These are phyloP conservation scores for Coemansia sp. DNA, from an alignment of 192 early-diverging fungal genomes.

Conservation along the genomic window DNA sequence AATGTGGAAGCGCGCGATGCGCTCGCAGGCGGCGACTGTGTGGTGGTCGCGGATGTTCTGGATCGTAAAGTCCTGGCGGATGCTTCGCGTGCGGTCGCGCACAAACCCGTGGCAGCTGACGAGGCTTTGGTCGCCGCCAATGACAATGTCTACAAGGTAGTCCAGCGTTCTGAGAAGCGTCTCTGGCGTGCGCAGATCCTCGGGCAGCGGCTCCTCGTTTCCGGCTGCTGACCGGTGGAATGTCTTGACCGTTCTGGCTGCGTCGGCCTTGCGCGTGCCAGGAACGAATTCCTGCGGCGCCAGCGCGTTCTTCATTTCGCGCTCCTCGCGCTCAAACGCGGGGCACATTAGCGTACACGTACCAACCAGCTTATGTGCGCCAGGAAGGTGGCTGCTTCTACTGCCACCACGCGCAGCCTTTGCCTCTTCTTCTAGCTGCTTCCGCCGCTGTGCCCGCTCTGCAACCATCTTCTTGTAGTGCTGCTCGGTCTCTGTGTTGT, in stretches of 20 bases:
- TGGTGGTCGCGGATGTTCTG: conserved; percentile 76
- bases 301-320: conserved; percentile 75
- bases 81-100: conserved; percentile 82
- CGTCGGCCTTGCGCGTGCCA: conserved; percentile 67
- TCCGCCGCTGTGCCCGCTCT: conserved; percentile 62
- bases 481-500: conserved; percentile 32
- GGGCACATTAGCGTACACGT: conserved; percentile 91
- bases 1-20: conserved; percentile 88
- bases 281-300: conserved; percentile 71
- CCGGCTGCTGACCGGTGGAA: conserved; percentile 86
- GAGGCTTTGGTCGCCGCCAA: conserved; percentile 59
- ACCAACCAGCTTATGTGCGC: conserved; percentile 70
- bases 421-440: conserved; percentile 64
- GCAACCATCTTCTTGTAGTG: conserved; percentile 63
- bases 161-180: conserved; percentile 70
- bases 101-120: conserved; percentile 76
- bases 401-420: conserved; percentile 45
- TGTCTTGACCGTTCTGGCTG: conserved; percentile 73
- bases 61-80: conserved; percentile 84
- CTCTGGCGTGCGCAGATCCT: conserved; percentile 82
- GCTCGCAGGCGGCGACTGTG: conserved; percentile 74
- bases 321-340: conserved; percentile 82
- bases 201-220: conserved; percentile 80
- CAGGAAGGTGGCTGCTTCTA: conserved; percentile 62
- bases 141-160: conserved; percentile 62